Evolutionary conservation across 495 filamentous ascomycete genomes (phyloP).

Genomic region (Penicillium silybi): DNA sequence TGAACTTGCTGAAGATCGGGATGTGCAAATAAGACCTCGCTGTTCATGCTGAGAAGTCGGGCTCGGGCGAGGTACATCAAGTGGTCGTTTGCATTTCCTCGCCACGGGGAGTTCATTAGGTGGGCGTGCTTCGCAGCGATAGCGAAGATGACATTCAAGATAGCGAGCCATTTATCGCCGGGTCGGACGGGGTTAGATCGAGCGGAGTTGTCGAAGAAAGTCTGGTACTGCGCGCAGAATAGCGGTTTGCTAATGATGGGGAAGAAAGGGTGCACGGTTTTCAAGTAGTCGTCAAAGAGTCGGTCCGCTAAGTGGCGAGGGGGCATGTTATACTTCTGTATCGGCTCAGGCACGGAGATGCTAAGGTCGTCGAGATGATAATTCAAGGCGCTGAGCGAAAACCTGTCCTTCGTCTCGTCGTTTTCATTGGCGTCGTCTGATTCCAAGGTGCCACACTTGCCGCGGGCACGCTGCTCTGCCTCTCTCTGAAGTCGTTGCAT

Average conservation of each 20-base stretch:
- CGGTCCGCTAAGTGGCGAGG: slow-evolving; percentile 42
- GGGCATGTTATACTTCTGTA: slow-evolving; percentile 48
- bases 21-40: slow-evolving; percentile 50
- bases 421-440: slow-evolving; percentile 2
- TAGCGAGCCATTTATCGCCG: slow-evolving; percentile 47
- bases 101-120: slow-evolving; percentile 40
- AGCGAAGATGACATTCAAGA: slow-evolving; percentile 59
- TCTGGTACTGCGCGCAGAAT: slow-evolving; percentile 31
- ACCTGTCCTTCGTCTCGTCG: slow-evolving; percentile 1
- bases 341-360: slow-evolving; percentile 31
- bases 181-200: slow-evolving; percentile 9
- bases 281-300: slow-evolving; percentile 49
- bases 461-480: slow-evolving; percentile 11
- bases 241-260: slow-evolving; percentile 49
- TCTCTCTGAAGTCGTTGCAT: slow-evolving; percentile 36
- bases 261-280: slow-evolving; percentile 44
- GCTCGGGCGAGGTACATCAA: slow-evolving; percentile 57
- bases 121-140: slow-evolving; percentile 51
- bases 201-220: slow-evolving; percentile 18
- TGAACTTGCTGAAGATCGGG: slow-evolving; percentile 62
- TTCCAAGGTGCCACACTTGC: slow-evolving; percentile 10
- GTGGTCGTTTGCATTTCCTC: slow-evolving; percentile 29
- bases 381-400: slow-evolving; percentile 25
- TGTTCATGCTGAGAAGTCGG: slow-evolving; percentile 53
- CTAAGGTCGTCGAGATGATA: slow-evolving; percentile 55